These are phyloP conservation scores for Singerocomus rubriflavus DNA, from an alignment of 1,284 basidiomycete species.

Conservation along the genomic window DNA sequence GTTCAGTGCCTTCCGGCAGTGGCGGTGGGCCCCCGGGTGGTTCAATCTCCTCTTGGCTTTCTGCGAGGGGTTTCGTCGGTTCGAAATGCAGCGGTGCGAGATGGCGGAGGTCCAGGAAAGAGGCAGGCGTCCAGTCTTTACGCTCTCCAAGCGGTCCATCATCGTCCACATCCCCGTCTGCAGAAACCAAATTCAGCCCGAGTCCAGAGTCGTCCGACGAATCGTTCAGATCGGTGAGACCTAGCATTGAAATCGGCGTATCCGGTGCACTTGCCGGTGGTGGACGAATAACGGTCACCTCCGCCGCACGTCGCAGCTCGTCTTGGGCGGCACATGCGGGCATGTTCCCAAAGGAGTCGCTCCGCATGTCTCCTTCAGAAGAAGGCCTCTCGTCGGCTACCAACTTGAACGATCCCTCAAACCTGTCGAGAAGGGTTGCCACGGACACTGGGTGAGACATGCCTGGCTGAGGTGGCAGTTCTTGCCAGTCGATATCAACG, in stretches of 20 bases:
- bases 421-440: slow-evolving; percentile 6
- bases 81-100: background rate
- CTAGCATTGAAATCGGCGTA: background rate
- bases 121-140: background rate
- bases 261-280: background rate
- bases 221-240: background rate
- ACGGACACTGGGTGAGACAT: background rate
- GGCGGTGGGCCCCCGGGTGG: background rate
- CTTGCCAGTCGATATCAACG: background rate
- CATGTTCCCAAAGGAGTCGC: background rate
- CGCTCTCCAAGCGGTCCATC: background rate
- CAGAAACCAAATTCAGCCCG: background rate
- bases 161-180: background rate
- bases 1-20: too few species aligned
- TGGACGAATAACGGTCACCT: background rate
- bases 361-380: background rate
- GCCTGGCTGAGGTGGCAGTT: background rate
- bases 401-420: slow-evolving; percentile 10
- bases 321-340: background rate
- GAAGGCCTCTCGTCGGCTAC: background rate
- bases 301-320: background rate
- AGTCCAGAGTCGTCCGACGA: too few species aligned
- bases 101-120: background rate
- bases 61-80: background rate
- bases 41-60: background rate